Evolutionary conservation across 768 basidiomycete species (phyloP).

Genomic region (Chiua virens): DNA sequence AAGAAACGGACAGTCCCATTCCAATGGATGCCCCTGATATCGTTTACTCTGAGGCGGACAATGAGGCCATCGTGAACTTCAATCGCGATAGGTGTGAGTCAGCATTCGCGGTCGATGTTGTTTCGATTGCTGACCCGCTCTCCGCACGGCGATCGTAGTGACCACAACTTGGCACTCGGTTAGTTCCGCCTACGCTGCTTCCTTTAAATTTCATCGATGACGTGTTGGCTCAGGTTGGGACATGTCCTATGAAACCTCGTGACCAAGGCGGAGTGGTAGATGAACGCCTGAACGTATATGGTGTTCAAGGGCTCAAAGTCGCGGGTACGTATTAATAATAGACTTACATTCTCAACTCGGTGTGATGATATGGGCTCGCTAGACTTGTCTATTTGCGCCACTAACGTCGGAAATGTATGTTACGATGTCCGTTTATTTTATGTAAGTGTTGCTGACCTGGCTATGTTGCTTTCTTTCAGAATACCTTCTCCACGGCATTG

Average conservation of each 20-base stretch:
- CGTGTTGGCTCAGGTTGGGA: conserved; percentile 47
- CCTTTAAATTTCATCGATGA: background rate
- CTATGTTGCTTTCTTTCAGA: conserved; percentile 16
- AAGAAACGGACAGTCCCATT: conserved; percentile 16
- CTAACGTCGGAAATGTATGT: conserved; percentile 5
- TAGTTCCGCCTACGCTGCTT: background rate
- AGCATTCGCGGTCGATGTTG: too few relatives aligned
- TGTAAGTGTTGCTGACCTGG: background rate
- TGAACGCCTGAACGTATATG: conserved; percentile 14
- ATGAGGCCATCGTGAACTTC: conserved; percentile 32
- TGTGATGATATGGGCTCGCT: background rate
- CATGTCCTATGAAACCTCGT: conserved; percentile 61
- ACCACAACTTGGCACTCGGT: background rate
- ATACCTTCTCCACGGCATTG: conserved; percentile 45
- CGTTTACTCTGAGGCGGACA: conserved; percentile 32
- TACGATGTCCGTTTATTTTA: too few relatives aligned
- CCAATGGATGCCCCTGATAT: conserved; percentile 28
- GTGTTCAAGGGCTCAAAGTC: conserved; percentile 10
- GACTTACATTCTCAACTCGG: too few relatives aligned
- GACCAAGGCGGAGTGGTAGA: conserved; percentile 11
- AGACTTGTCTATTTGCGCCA: conserved; percentile 34
- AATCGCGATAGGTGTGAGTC: conserved; percentile 5
- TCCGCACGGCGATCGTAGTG: background rate
- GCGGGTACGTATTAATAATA: conserved; percentile 8
- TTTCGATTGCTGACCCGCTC: background rate